Conservation (phyloP, 192 early-diverging fungal genomes). For the Radiomyces spectabilis region DNA sequence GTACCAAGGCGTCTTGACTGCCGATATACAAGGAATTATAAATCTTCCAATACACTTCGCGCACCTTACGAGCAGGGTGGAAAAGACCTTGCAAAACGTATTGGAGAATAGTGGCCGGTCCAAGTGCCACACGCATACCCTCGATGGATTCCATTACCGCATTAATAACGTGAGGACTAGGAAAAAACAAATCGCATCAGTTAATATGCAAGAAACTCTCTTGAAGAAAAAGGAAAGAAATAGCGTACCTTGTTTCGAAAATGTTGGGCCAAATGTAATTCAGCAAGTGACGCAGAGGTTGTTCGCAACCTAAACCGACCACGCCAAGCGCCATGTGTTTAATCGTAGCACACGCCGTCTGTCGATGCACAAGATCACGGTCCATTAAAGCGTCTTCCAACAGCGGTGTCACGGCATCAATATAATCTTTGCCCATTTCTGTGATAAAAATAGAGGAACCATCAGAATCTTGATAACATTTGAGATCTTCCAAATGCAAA, state of each 20-base stretch:
- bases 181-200: background rate
- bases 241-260: conserved; percentile 65
- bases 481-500: background rate
- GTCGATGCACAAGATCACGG: conserved; percentile 95
- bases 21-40: conserved; percentile 95
- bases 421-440: conserved; percentile 95
- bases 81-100: conserved; percentile 94
- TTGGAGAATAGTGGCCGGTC: conserved; percentile 74
- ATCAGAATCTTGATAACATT: background rate
- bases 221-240: conserved; percentile 8
- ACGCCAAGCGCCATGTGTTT: conserved; percentile 96
- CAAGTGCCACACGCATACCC: conserved; percentile 83
- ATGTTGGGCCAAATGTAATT: conserved; percentile 99
- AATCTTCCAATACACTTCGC: conserved; percentile 98
- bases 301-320: conserved; percentile 86
- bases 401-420: conserved; percentile 91
- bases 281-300: conserved; percentile 86
- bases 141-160: conserved; percentile 97
- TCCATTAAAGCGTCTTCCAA: conserved; percentile 97
- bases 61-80: conserved; percentile 91
- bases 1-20: conserved; percentile 83
- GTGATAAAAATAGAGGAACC: background rate
- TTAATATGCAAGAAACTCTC: background rate
- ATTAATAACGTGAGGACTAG: conserved; percentile 91
- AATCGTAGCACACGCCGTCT: conserved; percentile 92